These are phyloP conservation scores for Yamadazyma kitorensis DNA, from an alignment of 805 yeast genomes.

Conservation along the genomic window DNA sequence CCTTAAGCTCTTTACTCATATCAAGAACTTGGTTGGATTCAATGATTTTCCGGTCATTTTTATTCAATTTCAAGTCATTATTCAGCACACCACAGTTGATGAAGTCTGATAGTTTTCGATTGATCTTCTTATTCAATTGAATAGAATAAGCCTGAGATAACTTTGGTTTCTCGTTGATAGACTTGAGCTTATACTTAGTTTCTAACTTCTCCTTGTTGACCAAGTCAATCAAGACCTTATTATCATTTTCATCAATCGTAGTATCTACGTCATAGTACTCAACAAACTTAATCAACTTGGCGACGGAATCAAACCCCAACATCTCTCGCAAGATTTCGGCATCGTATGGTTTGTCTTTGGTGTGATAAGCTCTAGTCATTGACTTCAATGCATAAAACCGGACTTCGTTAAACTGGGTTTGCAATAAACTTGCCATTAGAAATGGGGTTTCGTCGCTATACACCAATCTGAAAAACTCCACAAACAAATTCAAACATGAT, in stretches of 20 bases:
- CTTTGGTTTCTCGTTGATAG: constrained; percentile 37
- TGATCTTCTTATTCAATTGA: constrained; percentile 26
- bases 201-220: constrained; percentile 43
- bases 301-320: constrained; percentile 66
- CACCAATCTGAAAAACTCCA: constrained; percentile 57
- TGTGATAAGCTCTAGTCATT: constrained; percentile 63
- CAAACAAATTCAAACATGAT: constrained; percentile 60
- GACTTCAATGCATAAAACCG: constrained; percentile 71
- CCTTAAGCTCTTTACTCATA: constrained; percentile 7
- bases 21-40: constrained; percentile 3
- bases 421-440: constrained; percentile 69
- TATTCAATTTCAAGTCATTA: constrained; percentile 20
- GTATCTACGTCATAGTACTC: constrained; percentile 58
- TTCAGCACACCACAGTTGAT: constrained; percentile 36
- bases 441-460: constrained; percentile 54
- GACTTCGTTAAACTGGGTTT: constrained; percentile 76
- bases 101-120: constrained; percentile 21
- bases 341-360: constrained; percentile 65
- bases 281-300: constrained; percentile 55
- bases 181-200: constrained; percentile 34
- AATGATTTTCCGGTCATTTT: neutral
- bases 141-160: constrained; percentile 32
- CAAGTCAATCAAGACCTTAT: constrained; percentile 31
- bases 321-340: constrained; percentile 43
- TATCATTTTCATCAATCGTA: constrained; percentile 24